phyloP scores from a whole-genome alignment of 441 rosid genomes.

The Iberis amara region DNA sequence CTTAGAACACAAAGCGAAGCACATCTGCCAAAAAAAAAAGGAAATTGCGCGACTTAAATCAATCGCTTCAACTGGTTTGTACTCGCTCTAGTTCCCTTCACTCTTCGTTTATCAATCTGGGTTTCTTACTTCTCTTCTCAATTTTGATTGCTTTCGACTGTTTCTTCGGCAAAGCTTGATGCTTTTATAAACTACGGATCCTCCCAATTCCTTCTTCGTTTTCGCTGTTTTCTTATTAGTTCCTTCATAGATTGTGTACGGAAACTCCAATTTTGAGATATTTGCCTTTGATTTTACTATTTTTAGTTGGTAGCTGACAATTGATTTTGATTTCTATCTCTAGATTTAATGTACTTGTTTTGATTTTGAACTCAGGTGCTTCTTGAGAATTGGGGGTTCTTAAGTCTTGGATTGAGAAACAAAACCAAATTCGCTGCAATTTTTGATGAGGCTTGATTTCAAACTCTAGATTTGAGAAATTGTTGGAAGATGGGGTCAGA shows the following conservation, averaged over 20 bases:
- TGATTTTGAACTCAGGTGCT: background rate
- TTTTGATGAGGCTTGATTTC: slow-evolving; percentile 6
- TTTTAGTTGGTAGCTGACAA: slow-evolving; percentile 9
- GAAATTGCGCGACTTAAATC: slow-evolving; percentile 22
- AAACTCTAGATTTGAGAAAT: background rate
- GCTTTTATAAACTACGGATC: slow-evolving; percentile 16
- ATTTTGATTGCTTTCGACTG: slow-evolving; percentile 8
- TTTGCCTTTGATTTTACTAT: background rate
- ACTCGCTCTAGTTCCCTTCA: background rate
- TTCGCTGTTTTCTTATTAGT: background rate
- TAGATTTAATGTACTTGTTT: no score
- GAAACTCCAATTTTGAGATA: background rate
- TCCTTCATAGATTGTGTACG: background rate
- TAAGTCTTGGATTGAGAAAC: slow-evolving; percentile 4
- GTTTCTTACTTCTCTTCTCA: background rate
- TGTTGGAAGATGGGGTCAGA: slow-evolving; percentile 26
- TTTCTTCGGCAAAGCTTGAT: background rate
- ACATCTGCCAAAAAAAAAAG: no score
- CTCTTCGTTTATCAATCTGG: slow-evolving; percentile 2
- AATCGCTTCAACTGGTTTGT: slow-evolving; percentile 30
- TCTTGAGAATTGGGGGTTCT: no score
- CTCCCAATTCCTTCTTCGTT: slow-evolving; percentile 5
- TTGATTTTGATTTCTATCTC: background rate
- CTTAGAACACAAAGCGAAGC: no score
- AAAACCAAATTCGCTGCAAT: slow-evolving; percentile 2